Evolutionary conservation across 2,329 filamentous ascomycete species (phyloP).

Genomic region (Drechslerella coelobrocha): DNA sequence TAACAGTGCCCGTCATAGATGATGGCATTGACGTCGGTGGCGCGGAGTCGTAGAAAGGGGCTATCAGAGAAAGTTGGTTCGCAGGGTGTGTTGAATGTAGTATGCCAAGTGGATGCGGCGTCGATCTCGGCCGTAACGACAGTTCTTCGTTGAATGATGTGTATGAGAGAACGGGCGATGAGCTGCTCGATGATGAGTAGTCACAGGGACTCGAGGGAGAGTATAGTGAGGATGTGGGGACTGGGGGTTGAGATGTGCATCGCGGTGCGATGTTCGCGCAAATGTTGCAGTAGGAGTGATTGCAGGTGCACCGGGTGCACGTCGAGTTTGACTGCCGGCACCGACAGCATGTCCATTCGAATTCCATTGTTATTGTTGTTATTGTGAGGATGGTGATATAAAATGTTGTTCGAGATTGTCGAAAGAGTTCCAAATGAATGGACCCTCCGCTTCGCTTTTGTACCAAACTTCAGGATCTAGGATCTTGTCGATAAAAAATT

Average conservation of each 20-base stretch:
- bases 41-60: constrained; percentile 48
- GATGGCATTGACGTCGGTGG: constrained; percentile 33
- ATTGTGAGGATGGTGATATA: not conserved
- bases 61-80: constrained; percentile 45
- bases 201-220: constrained; percentile 36
- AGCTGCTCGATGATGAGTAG: constrained; percentile 39
- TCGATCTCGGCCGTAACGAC: constrained; percentile 39
- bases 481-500: not conserved
- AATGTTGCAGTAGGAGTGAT: constrained; percentile 49
- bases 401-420: not conserved
- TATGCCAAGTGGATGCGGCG: constrained; percentile 37
- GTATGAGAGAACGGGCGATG: constrained; percentile 41
- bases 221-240: constrained; percentile 17
- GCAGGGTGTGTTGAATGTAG: constrained; percentile 46
- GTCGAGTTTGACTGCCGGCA: constrained; percentile 47
- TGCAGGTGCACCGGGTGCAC: constrained; percentile 48
- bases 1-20: constrained; percentile 35
- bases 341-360: constrained; percentile 50
- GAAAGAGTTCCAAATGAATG: constrained; percentile 44
- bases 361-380: constrained; percentile 35
- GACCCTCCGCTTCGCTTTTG: constrained; percentile 29
- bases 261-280: constrained; percentile 40
- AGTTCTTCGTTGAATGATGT: constrained; percentile 38
- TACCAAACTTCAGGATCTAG: not conserved
- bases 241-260: constrained; percentile 38